Evolutionary conservation across 2,329 filamentous ascomycete genomes (phyloP), one percentile per base, ranked within the genome.

Genomic region (Cladosporium colombiae): DNA sequence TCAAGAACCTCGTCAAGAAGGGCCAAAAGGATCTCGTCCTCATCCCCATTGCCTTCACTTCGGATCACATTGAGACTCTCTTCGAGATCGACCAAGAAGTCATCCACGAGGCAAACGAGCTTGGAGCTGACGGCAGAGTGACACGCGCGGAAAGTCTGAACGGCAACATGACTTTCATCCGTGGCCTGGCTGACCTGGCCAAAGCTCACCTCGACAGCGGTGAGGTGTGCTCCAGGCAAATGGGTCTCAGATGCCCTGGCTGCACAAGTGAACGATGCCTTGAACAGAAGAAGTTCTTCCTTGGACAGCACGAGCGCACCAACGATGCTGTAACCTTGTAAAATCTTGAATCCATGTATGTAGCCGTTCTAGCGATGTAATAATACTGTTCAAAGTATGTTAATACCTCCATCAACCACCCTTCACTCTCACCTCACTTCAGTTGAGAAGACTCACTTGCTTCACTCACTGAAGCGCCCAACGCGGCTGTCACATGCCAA

Each of bases 21-120:
- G 95, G 94, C 0, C 91, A 97, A 75, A 96, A 89, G 64, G 93
- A 99, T 75, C 84, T 99, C 64, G 84, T 97, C 1, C 84, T 99
- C 7, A 92, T 99, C 65, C 95, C 95, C 0, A 96, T 99, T 70
- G 95, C 95, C 6, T 99, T 99, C 77, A 99, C 95, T 0, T 96
- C 92, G n/a, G 95, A 99, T 74, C 95, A 99, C 76, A 99, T 99
- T 71, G 95, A 99, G 81, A 99, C 95, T 0, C 83, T 99, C 0
- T 98, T 90, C 77, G 95, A 99, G 78, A 82, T 99, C 62, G 95
- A 99, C 77, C 85, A 92, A 73, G 95, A 99, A 79, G 92, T 99
- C 46, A 98, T 99, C 74, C 91, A 92, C 66, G 93, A 96, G 78
- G 92, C 86, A 0, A 88, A 90, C 16, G 87, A 91, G 73, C 81